These are phyloP conservation scores for Pascua guehoae DNA, from an alignment of 1,284 basidiomycete genomes.

Conservation along the genomic window DNA sequence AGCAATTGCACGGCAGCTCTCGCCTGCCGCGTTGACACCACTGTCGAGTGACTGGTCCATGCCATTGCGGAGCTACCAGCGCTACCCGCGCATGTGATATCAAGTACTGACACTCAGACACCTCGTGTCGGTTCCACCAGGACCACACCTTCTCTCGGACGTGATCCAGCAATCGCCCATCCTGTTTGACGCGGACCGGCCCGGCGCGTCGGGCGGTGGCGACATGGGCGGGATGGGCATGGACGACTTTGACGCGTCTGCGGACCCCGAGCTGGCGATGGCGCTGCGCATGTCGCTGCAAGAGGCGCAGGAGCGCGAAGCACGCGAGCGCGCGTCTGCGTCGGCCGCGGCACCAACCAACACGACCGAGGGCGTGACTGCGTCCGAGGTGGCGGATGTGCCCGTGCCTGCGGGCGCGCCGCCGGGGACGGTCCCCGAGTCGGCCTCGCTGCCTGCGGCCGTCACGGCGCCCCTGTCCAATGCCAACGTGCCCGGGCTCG, in stretches of 20 bases:
- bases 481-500: slow-evolving; percentile 23
- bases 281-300: slow-evolving; percentile 96
- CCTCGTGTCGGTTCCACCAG: slow-evolving; percentile 73
- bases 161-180: slow-evolving; percentile 75
- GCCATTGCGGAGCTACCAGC: not conserved
- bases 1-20: too few relatives aligned
- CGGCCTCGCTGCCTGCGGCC: slow-evolving; percentile 17
- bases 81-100: not conserved
- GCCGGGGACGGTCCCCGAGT: slow-evolving; percentile 13
- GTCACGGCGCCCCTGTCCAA: slow-evolving; percentile 27
- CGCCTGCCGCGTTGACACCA: too few relatives aligned
- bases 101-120: slow-evolving; percentile 52
- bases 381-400: slow-evolving; percentile 3
- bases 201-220: slow-evolving; percentile 55
- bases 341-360: slow-evolving; percentile 15
- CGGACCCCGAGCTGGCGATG: slow-evolving; percentile 97
- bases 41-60: too few relatives aligned
- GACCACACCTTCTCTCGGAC: slow-evolving; percentile 77
- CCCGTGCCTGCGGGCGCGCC: not conserved
- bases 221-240: slow-evolving; percentile 62
- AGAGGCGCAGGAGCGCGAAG: slow-evolving; percentile 72
- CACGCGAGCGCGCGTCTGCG: slow-evolving; percentile 10
- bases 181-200: slow-evolving; percentile 72
- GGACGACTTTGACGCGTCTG: slow-evolving; percentile 72
- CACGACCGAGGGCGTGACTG: slow-evolving; percentile 8